These are phyloP conservation scores for Takakia lepidozioides DNA, from an alignment of 225 moss, liverwort and hornwort species.

Conservation along the genomic window DNA sequence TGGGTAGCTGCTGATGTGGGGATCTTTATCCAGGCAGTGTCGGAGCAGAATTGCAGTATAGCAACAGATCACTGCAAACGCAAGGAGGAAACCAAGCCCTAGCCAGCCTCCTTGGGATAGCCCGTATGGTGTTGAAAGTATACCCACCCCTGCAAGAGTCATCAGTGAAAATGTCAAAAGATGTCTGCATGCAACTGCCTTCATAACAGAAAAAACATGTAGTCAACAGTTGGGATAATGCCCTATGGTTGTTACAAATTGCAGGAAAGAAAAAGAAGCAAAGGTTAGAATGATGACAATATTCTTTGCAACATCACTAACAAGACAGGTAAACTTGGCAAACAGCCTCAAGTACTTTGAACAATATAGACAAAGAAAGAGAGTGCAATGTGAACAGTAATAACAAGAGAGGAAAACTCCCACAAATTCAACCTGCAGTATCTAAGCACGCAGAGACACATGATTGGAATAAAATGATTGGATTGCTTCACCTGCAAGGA, in stretches of 20 bases:
- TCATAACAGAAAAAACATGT: not conserved
- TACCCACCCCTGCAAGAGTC: slow-evolving; percentile 69
- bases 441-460: not conserved
- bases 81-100: slow-evolving; percentile 41
- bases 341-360: too few species aligned
- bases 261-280: too few species aligned
- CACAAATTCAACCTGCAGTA: too few species aligned
- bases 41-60: slow-evolving; percentile 79
- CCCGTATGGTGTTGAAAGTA: slow-evolving; percentile 84
- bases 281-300: too few species aligned
- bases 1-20: slow-evolving; percentile 50
- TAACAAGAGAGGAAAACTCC: too few species aligned
- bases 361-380: too few species aligned
- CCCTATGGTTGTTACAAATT: too few species aligned
- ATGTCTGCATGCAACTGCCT: not conserved
- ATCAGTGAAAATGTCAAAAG: not conserved
- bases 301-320: too few species aligned
- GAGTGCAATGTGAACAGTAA: too few species aligned
- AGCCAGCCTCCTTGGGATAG: slow-evolving; percentile 80
- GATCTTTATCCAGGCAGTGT: slow-evolving; percentile 58
- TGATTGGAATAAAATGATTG: too few species aligned
- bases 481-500: slow-evolving; percentile 83
- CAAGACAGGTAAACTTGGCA: too few species aligned
- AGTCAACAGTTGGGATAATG: too few species aligned
- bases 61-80: slow-evolving; percentile 60